phyloP scores from a whole-genome alignment of 352 stramenopile species.

The Phytophthora melonis region DNA sequence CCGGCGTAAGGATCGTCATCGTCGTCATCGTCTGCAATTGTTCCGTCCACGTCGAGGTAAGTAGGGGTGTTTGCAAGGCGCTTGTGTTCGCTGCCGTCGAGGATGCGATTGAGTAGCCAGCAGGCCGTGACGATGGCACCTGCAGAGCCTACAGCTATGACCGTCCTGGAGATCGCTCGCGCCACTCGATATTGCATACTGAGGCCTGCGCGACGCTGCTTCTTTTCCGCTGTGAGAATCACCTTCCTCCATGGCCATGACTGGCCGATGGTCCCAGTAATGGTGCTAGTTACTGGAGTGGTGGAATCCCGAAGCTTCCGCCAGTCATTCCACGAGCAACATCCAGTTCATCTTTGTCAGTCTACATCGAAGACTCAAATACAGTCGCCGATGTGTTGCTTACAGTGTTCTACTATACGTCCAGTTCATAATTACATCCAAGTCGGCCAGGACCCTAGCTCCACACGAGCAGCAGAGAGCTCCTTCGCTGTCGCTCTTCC shows the following conservation, averaged over 20 bases:
- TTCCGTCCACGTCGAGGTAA: background rate
- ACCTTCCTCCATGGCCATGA: background rate
- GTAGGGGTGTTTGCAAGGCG: conserved; percentile 2
- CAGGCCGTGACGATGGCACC: conserved; percentile 27
- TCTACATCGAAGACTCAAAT: background rate
- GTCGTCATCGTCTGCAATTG: background rate
- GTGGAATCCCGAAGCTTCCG: conserved; percentile 1
- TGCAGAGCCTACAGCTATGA: conserved; percentile 35
- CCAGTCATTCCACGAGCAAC: conserved; percentile 18
- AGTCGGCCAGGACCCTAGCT: conserved; percentile 10
- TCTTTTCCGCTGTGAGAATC: conserved; percentile 27
- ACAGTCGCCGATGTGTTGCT: too few species aligned
- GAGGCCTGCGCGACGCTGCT: conserved; percentile 14
- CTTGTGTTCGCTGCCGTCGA: conserved; percentile 15
- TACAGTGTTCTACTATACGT: conserved; percentile 16
- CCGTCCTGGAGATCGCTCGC: conserved; percentile 25
- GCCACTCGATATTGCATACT: conserved; percentile 36
- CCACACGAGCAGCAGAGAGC: conserved; percentile 28
- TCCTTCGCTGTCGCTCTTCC: conserved; percentile 24
- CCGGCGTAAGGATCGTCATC: conserved; percentile 5
- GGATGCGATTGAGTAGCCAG: conserved; percentile 36
- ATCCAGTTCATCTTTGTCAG: background rate
- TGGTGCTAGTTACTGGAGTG: conserved; percentile 12
- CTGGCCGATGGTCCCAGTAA: conserved; percentile 18
- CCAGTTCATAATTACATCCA: conserved; percentile 26